Base-by-base conservation (phyloP, 192 early-diverging fungal genomes). In the Endogone sp. region DNA sequence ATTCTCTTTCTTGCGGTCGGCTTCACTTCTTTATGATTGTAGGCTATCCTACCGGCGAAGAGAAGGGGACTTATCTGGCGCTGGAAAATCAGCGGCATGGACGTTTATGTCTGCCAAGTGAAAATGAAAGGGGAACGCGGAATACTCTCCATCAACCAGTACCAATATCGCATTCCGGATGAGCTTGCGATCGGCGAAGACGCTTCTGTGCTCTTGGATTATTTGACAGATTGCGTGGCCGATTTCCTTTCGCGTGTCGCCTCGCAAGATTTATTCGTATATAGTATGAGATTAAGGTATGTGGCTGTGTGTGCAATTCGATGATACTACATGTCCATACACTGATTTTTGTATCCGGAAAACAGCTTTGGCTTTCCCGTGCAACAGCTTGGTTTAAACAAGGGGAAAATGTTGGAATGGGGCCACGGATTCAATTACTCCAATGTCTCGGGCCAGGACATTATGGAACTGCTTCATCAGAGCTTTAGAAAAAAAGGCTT, bases 51-150 rank as follows among this genome's bases (percentile, higher is more conserved):
- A 90, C 89, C 44, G 96, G 96, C 23, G 83, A 86, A 73, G 96
- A 98, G 71, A 84, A 81, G 37, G 96, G 96, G 30, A 86, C 87
- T 6, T 93, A 85, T 76, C 86, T 98, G 31, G 94, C 96, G 21
- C 75, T 98, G 37, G 96, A n/a, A 98, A 71, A 84, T 98, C 31
- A 93, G 94, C 44, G 95, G 96, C 24, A 91, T 93, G 62, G 95
- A 98, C 81, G 86, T 98, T 20, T 73, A 77, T 26, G 93, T 97
- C 3, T 96, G 95, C 81, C 83, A 91, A 74, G 89, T 97, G 3
- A 84, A 76, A 49, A 86, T 98, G 54, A 88, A 86, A 67, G 93
- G 94, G 32, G 81, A 87, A 59, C 88, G 80, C 85, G 95, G 71
- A 21, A 73, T 83, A 29, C 81, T 90, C 56, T 82, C 84, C 29